Evolutionary conservation across 768 basidiomycete species (phyloP).

Genomic region (Rossbeevera mucosa): DNA sequence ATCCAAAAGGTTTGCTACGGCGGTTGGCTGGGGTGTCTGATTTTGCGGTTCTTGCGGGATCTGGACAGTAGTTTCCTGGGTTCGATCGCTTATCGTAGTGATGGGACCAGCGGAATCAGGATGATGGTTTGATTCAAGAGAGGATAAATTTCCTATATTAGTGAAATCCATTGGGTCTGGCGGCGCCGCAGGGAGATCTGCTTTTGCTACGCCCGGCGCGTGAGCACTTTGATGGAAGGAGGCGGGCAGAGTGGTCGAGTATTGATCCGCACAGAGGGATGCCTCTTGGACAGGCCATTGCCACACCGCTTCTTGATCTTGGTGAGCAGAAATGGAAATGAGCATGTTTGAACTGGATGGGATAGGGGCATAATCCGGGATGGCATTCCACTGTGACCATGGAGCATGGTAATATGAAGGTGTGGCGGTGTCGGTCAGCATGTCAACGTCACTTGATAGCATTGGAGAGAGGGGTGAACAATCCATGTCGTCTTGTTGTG

Average conservation of each 20-base stretch:
- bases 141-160: neutral
- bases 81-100: neutral
- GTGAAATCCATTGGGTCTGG: neutral
- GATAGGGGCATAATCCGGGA: neutral
- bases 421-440: conserved; percentile 4
- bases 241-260: neutral
- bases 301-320: neutral
- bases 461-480: conserved; percentile 7
- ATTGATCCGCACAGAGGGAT: neutral
- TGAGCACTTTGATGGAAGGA: neutral
- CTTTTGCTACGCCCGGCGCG: neutral
- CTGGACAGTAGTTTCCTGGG: neutral
- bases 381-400: conserved; percentile 1
- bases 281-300: neutral
- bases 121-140: neutral
- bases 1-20: conserved; percentile 2
- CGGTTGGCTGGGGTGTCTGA: neutral
- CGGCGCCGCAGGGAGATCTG: neutral
- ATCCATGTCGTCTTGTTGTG: conserved; percentile 10
- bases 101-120: neutral
- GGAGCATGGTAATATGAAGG: neutral
- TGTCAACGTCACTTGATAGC: conserved; percentile 8
- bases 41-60: neutral
- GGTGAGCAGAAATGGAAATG: neutral
- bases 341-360: neutral